Evolutionary conservation across 495 filamentous ascomycete species (phyloP).

Genomic region (Geopyxis carbonaria): DNA sequence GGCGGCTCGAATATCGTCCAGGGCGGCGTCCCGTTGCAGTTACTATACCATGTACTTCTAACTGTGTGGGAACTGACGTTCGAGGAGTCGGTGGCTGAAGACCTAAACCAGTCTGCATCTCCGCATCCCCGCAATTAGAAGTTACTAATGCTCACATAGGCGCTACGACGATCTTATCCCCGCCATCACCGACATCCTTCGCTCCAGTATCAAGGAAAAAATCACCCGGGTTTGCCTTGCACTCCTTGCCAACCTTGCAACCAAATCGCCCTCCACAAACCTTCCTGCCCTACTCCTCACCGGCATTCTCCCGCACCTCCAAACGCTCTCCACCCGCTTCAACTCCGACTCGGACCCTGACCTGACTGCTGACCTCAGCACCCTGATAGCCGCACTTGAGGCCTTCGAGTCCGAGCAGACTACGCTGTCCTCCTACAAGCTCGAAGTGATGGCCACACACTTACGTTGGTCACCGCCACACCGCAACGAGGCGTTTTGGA

Average conservation of each 20-base stretch:
- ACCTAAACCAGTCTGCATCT: conserved; percentile 20
- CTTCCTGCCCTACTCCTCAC: conserved; percentile 48
- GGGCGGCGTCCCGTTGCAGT: conserved; percentile 76
- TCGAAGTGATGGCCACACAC: conserved; percentile 74
- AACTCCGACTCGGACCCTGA: conserved; percentile 59
- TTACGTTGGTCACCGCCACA: conserved; percentile 93
- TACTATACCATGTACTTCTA: conserved; percentile 84
- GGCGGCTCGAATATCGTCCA: conserved; percentile 42
- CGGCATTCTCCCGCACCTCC: conserved; percentile 46
- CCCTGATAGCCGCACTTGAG: conserved; percentile 60
- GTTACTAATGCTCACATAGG: conserved; percentile 23
- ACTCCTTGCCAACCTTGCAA: conserved; percentile 69
- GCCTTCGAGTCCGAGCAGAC: conserved; percentile 94
- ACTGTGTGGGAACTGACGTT: conserved; percentile 94
- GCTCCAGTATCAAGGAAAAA: conserved; percentile 92
- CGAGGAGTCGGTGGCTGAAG: conserved; percentile 71
- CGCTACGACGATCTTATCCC: conserved; percentile 84
- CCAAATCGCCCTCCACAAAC: conserved; percentile 39
- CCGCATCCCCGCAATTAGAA: neutral
- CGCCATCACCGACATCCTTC: conserved; percentile 75
- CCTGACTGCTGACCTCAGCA: conserved; percentile 66
- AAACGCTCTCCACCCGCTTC: conserved; percentile 66
- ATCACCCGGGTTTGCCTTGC: conserved; percentile 82
- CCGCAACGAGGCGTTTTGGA: conserved; percentile 79
- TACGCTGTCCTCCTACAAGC: conserved; percentile 88